A percentile compares a stretch with the other conserved stretches of the same genome.
Conservation (phyloP, 352 stramenopile genomes). For the Phytophthora palmivora region DNA sequence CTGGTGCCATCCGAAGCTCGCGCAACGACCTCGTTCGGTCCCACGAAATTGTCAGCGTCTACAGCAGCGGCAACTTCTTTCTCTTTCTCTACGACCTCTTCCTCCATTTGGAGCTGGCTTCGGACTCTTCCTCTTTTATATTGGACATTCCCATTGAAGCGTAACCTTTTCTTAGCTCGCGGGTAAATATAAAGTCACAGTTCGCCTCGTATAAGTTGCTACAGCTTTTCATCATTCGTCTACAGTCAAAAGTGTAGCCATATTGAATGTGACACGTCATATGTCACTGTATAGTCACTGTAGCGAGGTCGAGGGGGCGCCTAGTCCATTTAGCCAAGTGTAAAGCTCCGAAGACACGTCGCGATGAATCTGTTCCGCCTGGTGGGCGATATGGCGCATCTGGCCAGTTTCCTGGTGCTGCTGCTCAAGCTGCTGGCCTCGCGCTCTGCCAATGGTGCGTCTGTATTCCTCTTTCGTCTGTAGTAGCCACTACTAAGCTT, state of each 20-base stretch:
- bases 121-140: slow-evolving; percentile 1
- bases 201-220: too few relatives aligned
- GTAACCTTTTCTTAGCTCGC: slow-evolving; percentile 16
- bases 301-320: slow-evolving; percentile 16
- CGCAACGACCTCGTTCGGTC: slow-evolving; percentile 77
- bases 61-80: too few relatives aligned
- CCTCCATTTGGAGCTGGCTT: slow-evolving; percentile 14
- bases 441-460: slow-evolving; percentile 75
- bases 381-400: slow-evolving; percentile 98
- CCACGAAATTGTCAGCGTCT: too few relatives aligned
- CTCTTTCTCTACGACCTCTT: too few relatives aligned
- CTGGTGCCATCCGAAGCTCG: slow-evolving; percentile 65
- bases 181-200: too few relatives aligned
- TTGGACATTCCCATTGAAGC: not conserved
- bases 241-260: slow-evolving; percentile 8
- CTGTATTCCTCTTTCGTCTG: not conserved
- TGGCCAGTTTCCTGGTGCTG: slow-evolving; percentile 99
- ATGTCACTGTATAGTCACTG: slow-evolving; percentile 36
- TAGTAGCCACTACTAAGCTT: not conserved
- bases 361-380: slow-evolving; percentile 98
- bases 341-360: not conserved
- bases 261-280: slow-evolving; percentile 36
- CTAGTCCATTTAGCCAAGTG: slow-evolving; percentile 4
- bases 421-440: slow-evolving; percentile 95
- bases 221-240: too few relatives aligned